These are phyloP conservation scores for Candida yuanshanica DNA, from an alignment of 805 yeast genomes.

Conservation along the genomic window DNA sequence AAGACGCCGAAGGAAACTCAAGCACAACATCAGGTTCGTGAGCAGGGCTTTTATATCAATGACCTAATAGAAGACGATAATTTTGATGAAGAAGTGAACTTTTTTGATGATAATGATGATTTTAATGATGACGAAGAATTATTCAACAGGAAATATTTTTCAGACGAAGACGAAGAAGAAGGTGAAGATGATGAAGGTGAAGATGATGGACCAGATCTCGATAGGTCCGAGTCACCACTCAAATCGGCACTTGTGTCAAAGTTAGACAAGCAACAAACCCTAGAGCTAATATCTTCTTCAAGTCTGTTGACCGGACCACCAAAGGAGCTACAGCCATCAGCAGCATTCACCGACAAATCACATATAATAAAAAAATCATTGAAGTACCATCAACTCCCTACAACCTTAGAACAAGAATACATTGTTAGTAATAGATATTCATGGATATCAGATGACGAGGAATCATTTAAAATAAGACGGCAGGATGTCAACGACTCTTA, in stretches of 20 bases:
- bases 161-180: conserved; percentile 20
- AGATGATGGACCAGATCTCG: background rate
- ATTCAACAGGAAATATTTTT: conserved; percentile 22
- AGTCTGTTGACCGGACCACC: background rate
- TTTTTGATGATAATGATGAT: conserved; percentile 30
- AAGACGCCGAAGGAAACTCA: conserved; percentile 25
- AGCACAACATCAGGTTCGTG: conserved; percentile 14
- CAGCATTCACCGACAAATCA: background rate
- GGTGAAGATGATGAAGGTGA: background rate
- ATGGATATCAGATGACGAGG: conserved; percentile 27
- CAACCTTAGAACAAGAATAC: conserved; percentile 31
- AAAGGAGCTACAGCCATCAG: background rate
- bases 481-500: conserved; percentile 25
- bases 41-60: conserved; percentile 31
- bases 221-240: background rate
- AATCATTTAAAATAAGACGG: conserved; percentile 15
- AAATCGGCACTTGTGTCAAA: background rate
- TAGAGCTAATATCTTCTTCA: background rate
- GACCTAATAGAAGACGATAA: conserved; percentile 36
- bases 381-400: conserved; percentile 34
- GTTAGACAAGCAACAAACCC: background rate
- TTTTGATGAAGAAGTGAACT: conserved; percentile 37
- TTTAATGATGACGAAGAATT: conserved; percentile 30
- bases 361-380: conserved; percentile 15
- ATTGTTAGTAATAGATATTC: conserved; percentile 13